Evolutionary conservation across 2,329 filamentous ascomycete genomes (phyloP).

Genomic region (Teratosphaeria destructans): DNA sequence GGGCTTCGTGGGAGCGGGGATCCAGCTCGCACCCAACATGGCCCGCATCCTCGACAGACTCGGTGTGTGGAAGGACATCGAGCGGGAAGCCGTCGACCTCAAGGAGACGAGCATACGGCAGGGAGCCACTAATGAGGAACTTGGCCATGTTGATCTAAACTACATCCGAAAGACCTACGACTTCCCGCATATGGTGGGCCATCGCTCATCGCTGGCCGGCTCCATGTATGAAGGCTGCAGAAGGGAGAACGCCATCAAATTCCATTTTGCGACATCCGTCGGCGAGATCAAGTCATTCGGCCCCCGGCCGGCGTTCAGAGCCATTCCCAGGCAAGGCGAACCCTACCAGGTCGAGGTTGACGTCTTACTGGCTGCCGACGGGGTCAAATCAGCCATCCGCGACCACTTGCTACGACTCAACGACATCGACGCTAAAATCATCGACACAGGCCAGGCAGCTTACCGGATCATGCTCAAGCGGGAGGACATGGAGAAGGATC

Average conservation of each 20-base stretch:
- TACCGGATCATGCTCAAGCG: conserved; percentile 70
- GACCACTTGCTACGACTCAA: conserved; percentile 46
- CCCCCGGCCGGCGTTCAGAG: conserved; percentile 50
- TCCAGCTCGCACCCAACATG: conserved; percentile 77
- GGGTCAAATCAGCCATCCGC: conserved; percentile 38
- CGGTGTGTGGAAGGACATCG: conserved; percentile 62
- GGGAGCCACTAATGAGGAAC: conserved; percentile 57
- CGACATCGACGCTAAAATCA: conserved; percentile 44
- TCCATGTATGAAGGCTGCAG: conserved; percentile 62
- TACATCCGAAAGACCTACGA: conserved; percentile 59
- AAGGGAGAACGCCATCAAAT: conserved; percentile 51
- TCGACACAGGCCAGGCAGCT: conserved; percentile 64
- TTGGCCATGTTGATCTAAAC: conserved; percentile 58
- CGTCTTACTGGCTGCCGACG: conserved; percentile 37
- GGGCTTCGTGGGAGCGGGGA: conserved; percentile 75
- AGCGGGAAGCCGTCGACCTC: conserved; percentile 59
- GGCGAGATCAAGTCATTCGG: conserved; percentile 48
- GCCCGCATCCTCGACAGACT: conserved; percentile 62
- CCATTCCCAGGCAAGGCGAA: conserved; percentile 45
- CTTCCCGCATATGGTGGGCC: conserved; percentile 71
- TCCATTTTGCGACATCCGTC: conserved; percentile 54
- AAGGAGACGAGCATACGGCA: conserved; percentile 63
- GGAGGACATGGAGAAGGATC: conserved; percentile 54
- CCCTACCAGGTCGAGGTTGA: conserved; percentile 43
- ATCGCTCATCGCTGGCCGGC: conserved; percentile 61